These are phyloP conservation scores for Ceratobasidium sp. DNA, from an alignment of 1,284 basidiomycete genomes.

Conservation along the genomic window DNA sequence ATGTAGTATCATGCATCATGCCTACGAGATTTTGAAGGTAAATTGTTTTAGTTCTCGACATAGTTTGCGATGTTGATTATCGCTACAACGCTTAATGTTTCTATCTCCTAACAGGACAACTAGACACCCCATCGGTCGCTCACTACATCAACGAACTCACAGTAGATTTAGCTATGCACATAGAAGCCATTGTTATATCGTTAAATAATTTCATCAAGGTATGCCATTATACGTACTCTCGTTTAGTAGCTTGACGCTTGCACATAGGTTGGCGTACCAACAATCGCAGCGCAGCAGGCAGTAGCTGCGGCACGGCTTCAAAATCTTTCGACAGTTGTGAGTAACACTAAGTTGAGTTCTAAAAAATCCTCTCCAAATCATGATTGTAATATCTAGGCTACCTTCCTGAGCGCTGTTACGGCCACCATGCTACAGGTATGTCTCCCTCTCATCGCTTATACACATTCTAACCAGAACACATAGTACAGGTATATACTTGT, in stretches of 20 bases:
- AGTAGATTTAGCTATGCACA: constrained; percentile 74
- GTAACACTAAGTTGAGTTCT: no score
- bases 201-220: constrained; percentile 78
- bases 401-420: constrained; percentile 82
- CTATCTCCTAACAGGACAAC: constrained; percentile 60
- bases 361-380: no score
- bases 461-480: no score
- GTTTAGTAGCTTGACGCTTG: no score
- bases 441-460: not conserved
- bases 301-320: constrained; percentile 76
- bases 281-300: constrained; percentile 79
- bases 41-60: no score
- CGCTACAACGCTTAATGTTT: no score
- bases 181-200: constrained; percentile 73
- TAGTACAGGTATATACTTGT: not conserved
- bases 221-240: not conserved
- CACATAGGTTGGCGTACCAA: constrained; percentile 69
- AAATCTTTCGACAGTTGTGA: constrained; percentile 72
- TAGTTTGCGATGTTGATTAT: no score
- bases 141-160: constrained; percentile 78
- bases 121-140: constrained; percentile 75
- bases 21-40: constrained; percentile 68
- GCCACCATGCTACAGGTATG: constrained; percentile 54
- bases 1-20: constrained; percentile 77
- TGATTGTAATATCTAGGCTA: no score